Conservation (phyloP, 306 rosid species). For the Quercus berberidifolia region DNA sequence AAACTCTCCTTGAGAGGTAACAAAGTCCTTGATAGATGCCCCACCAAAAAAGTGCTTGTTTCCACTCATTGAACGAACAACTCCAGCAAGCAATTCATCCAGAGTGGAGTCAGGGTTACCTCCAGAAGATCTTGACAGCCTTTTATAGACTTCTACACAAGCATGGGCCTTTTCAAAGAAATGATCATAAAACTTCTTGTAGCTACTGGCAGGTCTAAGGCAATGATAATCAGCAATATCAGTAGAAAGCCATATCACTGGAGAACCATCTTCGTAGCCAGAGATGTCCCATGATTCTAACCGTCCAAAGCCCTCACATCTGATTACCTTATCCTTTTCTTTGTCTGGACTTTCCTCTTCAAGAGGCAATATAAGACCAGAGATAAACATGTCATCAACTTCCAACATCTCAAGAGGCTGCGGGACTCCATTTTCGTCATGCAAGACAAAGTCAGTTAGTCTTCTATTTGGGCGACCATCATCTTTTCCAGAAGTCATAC, state of each 20-base stretch:
- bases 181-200: conserved; percentile 62
- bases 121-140: conserved; percentile 59
- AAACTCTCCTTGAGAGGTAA: conserved; percentile 78
- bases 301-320: conserved; percentile 85
- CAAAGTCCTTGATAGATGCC: conserved; percentile 68
- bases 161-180: conserved; percentile 73
- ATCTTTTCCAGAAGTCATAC: conserved; percentile 54
- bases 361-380: conserved; percentile 70
- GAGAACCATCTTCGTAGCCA: conserved; percentile 86
- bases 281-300: conserved; percentile 89
- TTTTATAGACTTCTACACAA: conserved; percentile 75
- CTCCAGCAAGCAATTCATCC: conserved; percentile 89
- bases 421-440: conserved; percentile 56
- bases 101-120: conserved; percentile 60
- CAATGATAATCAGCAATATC: conserved; percentile 79
- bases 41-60: conserved; percentile 58
- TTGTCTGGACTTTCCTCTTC: conserved; percentile 51
- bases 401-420: conserved; percentile 85
- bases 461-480: conserved; percentile 68
- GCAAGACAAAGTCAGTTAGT: conserved; percentile 67
- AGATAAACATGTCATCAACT: conserved; percentile 56
- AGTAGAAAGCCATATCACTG: conserved; percentile 86
- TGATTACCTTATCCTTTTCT: conserved; percentile 59
- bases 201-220: conserved; percentile 60
- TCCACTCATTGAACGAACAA: conserved; percentile 74